phyloP scores from a whole-genome alignment of 2,329 filamentous ascomycete species.

The Aspergillus niger region DNA sequence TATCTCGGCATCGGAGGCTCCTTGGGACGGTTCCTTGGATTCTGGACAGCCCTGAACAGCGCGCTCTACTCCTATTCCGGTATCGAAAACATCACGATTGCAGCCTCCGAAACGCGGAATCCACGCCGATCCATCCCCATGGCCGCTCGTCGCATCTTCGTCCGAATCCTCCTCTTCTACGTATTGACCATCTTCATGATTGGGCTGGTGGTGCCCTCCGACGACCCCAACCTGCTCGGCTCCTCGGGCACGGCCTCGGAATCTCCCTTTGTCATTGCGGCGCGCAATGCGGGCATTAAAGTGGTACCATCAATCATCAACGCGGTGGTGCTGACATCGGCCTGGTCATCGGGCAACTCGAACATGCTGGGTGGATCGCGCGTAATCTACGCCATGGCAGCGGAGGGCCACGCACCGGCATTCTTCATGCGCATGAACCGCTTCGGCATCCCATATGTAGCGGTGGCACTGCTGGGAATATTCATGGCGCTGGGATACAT shows the following conservation, averaged over 20 bases:
- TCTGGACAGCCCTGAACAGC: conserved; percentile 36
- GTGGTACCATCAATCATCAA: conserved; percentile 44
- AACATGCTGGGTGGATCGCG: conserved; percentile 41
- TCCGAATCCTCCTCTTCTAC: conserved; percentile 59
- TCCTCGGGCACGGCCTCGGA: conserved; percentile 44
- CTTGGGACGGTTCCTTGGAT: conserved; percentile 48
- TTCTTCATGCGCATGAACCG: conserved; percentile 41
- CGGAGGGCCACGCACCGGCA: conserved; percentile 41
- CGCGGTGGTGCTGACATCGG: conserved; percentile 41
- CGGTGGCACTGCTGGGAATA: conserved; percentile 53
- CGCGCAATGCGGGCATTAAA: conserved; percentile 47
- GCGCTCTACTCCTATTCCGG: conserved; percentile 30
- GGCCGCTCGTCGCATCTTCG: conserved; percentile 56
- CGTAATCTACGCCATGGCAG: conserved; percentile 41
- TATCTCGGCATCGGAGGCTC: conserved; percentile 38
- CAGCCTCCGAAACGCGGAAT: conserved; percentile 56
- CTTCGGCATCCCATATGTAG: conserved; percentile 58
- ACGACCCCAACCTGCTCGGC: conserved; percentile 49
- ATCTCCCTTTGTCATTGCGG: conserved; percentile 58
- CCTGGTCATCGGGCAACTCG: conserved; percentile 48
- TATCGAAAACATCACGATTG: conserved; percentile 54
- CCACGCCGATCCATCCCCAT: conserved; percentile 56
- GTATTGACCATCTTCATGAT: conserved; percentile 60
- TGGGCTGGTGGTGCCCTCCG: conserved; percentile 50
- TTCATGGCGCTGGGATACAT: conserved; percentile 65